A percentile compares a stretch with the other conserved stretches of the same genome.
Conservation (phyloP, 2,329 filamentous ascomycete species). For the Lasiodiplodia gonubiensis region DNA sequence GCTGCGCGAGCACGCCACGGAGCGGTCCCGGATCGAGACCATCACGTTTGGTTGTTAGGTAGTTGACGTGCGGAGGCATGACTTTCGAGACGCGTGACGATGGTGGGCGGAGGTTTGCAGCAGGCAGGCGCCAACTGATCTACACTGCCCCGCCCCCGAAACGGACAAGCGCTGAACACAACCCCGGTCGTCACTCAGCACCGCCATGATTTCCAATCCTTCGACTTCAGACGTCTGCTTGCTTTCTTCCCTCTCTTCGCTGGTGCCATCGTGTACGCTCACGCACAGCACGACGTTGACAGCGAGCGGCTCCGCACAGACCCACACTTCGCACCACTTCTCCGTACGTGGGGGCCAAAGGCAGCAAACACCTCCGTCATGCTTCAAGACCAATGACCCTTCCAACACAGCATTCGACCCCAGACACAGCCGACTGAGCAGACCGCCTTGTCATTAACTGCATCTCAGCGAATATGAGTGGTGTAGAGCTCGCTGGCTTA, state of each 20-base stretch:
- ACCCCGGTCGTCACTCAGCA: background rate
- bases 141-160: conserved; percentile 4
- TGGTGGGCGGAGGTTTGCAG: background rate
- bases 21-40: conserved; percentile 39
- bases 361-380: background rate
- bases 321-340: background rate
- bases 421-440: background rate
- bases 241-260: background rate
- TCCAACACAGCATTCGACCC: background rate
- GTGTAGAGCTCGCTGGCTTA: conserved; percentile 35
- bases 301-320: background rate
- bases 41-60: conserved; percentile 16
- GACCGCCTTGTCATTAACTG: background rate
- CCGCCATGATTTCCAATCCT: conserved; percentile 6
- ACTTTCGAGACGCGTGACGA: background rate
- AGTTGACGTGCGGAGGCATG: background rate
- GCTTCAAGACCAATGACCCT: background rate
- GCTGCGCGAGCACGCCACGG: conserved; percentile 39
- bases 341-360: conserved; percentile 6
- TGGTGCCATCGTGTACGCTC: background rate
- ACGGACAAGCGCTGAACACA: background rate
- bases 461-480: conserved; percentile 28
- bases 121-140: background rate
- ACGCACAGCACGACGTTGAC: background rate
- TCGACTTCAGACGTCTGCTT: background rate